Percentiles rank a stretch among this genome's conserved stretches.
Evolutionary conservation across 352 stramenopile genomes (phyloP).

Genomic region (Paralagenidium karlingii): DNA sequence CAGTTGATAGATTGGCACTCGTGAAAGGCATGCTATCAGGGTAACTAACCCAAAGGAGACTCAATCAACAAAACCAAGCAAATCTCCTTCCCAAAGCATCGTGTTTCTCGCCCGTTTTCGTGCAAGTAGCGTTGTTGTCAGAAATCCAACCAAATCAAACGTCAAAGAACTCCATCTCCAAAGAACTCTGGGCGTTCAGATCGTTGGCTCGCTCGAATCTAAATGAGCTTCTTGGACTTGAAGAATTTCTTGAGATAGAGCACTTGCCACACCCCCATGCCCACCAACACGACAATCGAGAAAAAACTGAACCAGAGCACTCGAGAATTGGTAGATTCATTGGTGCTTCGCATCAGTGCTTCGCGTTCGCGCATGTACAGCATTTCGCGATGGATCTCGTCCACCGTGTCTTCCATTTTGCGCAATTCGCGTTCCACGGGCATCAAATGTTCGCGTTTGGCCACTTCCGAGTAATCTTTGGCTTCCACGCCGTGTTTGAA

Average conservation of each 20-base stretch:
- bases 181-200: too few relatives aligned
- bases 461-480: conserved; percentile 83
- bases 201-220: conserved; percentile 8
- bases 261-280: conserved; percentile 81
- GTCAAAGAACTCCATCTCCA: not conserved
- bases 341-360: conserved; percentile 78
- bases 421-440: conserved; percentile 80
- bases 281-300: conserved; percentile 74
- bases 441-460: conserved; percentile 83
- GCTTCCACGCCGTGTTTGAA: conserved; percentile 82
- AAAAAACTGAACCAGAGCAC: conserved; percentile 87
- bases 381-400: conserved; percentile 85
- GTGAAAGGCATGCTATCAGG: too few relatives aligned
- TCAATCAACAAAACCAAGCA: too few relatives aligned
- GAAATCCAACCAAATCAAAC: too few relatives aligned
- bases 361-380: conserved; percentile 85
- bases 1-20: too few relatives aligned
- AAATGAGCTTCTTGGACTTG: conserved; percentile 89
- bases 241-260: conserved; percentile 88
- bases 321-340: conserved; percentile 82
- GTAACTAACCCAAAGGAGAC: too few relatives aligned
- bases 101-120: too few relatives aligned
- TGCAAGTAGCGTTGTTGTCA: too few relatives aligned
- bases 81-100: too few relatives aligned
- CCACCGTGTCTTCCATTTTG: conserved; percentile 83